A percentile compares a stretch with the other conserved stretches of the same genome.
Evolutionary conservation across 2,329 filamentous ascomycete genomes (phyloP).

Genomic region (Calonectria leucothoes): DNA sequence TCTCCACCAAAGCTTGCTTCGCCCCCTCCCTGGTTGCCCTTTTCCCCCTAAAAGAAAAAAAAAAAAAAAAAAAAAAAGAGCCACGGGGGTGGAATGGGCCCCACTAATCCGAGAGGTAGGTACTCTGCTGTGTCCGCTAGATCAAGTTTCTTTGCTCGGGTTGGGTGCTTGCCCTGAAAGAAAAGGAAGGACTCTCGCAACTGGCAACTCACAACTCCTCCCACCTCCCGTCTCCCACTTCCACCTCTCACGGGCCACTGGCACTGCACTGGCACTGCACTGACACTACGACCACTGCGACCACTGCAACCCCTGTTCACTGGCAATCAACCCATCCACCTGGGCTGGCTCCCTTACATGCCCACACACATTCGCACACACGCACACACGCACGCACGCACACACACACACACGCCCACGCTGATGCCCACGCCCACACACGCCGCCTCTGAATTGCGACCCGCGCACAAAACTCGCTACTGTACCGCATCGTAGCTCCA

Average conservation of each 20-base stretch:
- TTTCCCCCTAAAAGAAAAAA: background rate
- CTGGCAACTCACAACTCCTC: background rate
- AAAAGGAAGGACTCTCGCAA: background rate
- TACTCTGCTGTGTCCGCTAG: background rate
- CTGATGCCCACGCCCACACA: background rate
- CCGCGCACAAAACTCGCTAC: slow-evolving; percentile 6
- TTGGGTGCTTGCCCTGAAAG: background rate
- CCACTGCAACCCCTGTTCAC: background rate
- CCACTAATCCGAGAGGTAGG: slow-evolving; percentile 6
- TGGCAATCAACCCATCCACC: slow-evolving; percentile 2
- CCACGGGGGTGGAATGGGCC: background rate
- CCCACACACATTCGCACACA: background rate
- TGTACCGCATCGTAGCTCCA: slow-evolving; percentile 8
- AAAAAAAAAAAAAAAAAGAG: background rate
- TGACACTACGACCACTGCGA: no score
- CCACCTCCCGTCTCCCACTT: background rate
- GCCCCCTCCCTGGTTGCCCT: background rate
- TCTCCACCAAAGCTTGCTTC: slow-evolving; percentile 1
- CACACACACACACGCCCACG: background rate
- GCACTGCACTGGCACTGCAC: no score
- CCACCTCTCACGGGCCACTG: background rate
- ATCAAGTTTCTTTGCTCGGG: background rate
- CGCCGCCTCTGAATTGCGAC: background rate
- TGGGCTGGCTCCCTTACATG: background rate
- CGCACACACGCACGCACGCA: background rate